Conservation (phyloP, 208 protist genomes). For the Leishmania guyanensis region DNA sequence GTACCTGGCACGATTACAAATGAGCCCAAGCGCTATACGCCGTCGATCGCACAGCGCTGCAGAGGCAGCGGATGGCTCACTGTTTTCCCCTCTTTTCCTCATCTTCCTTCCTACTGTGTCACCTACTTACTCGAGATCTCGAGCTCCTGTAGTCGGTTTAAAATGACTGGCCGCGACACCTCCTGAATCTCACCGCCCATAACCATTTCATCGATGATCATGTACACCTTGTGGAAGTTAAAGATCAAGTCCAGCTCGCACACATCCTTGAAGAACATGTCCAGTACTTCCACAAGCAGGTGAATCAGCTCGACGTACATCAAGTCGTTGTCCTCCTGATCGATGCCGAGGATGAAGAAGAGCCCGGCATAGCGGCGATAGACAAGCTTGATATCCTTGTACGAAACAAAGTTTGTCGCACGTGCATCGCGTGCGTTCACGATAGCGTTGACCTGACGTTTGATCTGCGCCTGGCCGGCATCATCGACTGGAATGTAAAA, state of each 20-base stretch:
- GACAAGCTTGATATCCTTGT: constrained; percentile 95
- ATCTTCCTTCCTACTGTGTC: not conserved
- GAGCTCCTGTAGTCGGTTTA: constrained; percentile 91
- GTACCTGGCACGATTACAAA: no score
- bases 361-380: constrained; percentile 99
- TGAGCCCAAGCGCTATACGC: not conserved
- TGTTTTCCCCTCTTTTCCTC: not conserved
- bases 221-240: constrained; percentile 99
- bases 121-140: constrained; percentile 88
- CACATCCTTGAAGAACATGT: constrained; percentile 99
- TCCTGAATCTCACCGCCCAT: constrained; percentile 98
- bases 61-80: no score
- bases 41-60: not conserved
- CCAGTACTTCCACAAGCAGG: constrained; percentile 97
- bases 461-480: constrained; percentile 93
- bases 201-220: constrained; percentile 99
- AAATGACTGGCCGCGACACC: constrained; percentile 93
- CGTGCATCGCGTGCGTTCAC: constrained; percentile 95
- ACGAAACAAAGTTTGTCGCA: constrained; percentile 98
- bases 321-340: constrained; percentile 98
- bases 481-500: constrained; percentile 97
- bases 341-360: constrained; percentile 99
- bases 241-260: constrained; percentile 99
- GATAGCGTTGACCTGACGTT: constrained; percentile 96
- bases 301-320: constrained; percentile 98